Base-by-base conservation (phyloP, 73 alveolate species). In the Paramecium sonneborni region DNA sequence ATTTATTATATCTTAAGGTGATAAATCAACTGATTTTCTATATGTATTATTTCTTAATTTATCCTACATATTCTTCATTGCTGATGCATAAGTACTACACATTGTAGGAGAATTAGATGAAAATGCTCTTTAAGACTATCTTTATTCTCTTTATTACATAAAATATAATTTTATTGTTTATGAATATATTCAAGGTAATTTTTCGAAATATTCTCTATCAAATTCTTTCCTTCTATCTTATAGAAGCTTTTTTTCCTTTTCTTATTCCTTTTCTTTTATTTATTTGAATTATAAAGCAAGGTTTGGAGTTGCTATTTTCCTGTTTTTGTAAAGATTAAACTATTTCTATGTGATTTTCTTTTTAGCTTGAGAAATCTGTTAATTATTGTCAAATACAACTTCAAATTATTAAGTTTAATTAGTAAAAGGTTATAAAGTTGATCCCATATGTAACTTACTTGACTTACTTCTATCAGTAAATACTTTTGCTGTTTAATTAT, bases 31-130 rank as follows among this genome's bases (percentile, higher is more conserved):
- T 21, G 55, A 72, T 72, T 72, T 32, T 41, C 86, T 32, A 7
- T 6, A 35, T 34, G 57, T 9, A 14, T 72, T 62, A 34, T 37
- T 52, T 52, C 68, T 72, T 37, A 72, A 28, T 72, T 72, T 72
- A 72, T 72, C 86, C 26, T 72, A 34, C 44, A 72, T 20, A 23
- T 15, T 21, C 44, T 38, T 72, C 86, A 72, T 72, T 12, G 86
- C 86, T 72, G 55, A 38, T 32, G 57, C 86, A 72, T 72, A 72
- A 20, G 86, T 62, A 37, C 44, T 72, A 14, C 46, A 23, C 46
- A 62, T 62, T 26, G 84, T 62, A 5, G 84, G 84, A 26, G 84
- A 62, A 62, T 26, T 62, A 9, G 84, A 62, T 26, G 84, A 62
- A 32, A 62, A 30, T 62, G 84, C 84, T 20, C 84, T 26, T 62